Base-by-base conservation (phyloP, 805 yeast genomes). In the Metschnikowia henanensis region DNA sequence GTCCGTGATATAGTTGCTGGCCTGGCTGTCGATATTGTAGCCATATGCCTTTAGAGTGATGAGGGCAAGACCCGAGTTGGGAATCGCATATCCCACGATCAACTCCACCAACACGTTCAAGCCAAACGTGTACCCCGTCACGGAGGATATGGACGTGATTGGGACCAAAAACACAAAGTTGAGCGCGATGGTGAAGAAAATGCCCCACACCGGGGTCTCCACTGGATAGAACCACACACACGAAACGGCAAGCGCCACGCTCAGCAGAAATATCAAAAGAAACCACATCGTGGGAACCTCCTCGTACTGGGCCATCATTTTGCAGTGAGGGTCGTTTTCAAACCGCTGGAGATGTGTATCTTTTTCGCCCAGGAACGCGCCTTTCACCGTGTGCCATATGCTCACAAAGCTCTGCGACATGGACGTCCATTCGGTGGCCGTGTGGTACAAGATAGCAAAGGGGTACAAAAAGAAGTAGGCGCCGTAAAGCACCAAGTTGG, bases 221-320 rank as follows among this genome's bases (percentile, higher is more conserved):
- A 79, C 69, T 1, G 79, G 79, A 41, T 70, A 77, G 12, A 72
- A 51, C 37, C 69, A 54, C 7, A 78, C 78, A 46, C 75, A 66
- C 0, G 70, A 50, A n/a, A 77, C 59, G 59, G 72, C 61, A 33
- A 76, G 61, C 2, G 68, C 50, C 7, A 80, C 65, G 21, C 82
- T 67, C 12, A 66, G 50, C n/a, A 78, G 43, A 31, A 82, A 67
- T 13, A 78, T 65, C 3, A 61, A 47, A 4, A 64, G 54, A 53
- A 76, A 84, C 87, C 89, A 83, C 82, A 83, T 80, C 51, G 81
- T 85, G 1, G 95, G 94, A 17, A 82, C 87, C 50, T 84, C 89
- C 30, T 73, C 73, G 60, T 84, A 83, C 43, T 62, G 66, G 35
- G 73, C 49, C 83, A 81, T 80, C 75, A 80, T 78, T 36, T 65